Conservation (phyloP, 768 basidiomycete genomes). For the Trametes sanguinea region DNA sequence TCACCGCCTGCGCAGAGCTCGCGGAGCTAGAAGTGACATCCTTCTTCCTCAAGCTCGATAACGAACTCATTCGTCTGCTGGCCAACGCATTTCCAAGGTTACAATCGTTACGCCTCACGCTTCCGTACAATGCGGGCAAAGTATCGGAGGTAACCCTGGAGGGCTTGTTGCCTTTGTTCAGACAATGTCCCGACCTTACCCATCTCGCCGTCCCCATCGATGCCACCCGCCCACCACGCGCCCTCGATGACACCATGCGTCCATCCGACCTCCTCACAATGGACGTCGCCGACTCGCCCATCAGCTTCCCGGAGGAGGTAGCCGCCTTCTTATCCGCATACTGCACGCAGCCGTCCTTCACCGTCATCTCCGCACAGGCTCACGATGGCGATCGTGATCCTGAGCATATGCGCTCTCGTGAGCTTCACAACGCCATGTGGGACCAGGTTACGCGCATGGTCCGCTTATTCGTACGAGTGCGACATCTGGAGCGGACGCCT, state of each 20-base stretch:
- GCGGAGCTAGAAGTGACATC: constrained; percentile 21
- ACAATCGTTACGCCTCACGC: constrained; percentile 19
- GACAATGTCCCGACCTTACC: constrained; percentile 13
- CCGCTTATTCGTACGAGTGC: constrained; percentile 12
- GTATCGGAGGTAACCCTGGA: constrained; percentile 20
- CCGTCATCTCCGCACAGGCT: constrained; percentile 6
- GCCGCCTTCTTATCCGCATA: constrained; percentile 21
- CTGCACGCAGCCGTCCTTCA: constrained; percentile 18
- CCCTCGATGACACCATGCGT: not conserved
- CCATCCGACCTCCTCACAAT: constrained; percentile 12
- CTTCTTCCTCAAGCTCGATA: constrained; percentile 18
- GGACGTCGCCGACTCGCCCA: constrained; percentile 22
- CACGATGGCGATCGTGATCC: constrained; percentile 10
- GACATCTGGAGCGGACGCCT: constrained; percentile 1
- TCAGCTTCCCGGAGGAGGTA: constrained; percentile 14
- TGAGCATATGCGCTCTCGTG: constrained; percentile 13
- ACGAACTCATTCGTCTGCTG: constrained; percentile 17
- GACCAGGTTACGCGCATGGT: constrained; percentile 14
- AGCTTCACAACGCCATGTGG: constrained; percentile 14
- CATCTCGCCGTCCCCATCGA: constrained; percentile 19
- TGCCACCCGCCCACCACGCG: constrained; percentile 3
- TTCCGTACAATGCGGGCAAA: constrained; percentile 18
- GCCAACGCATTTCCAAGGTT: constrained; percentile 20
- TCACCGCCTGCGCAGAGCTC: constrained; percentile 13
- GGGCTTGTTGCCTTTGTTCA: constrained; percentile 18